These are phyloP conservation scores for Botrytis cinerea DNA, from an alignment of 2,329 filamentous ascomycete species.

Conservation along the genomic window DNA sequence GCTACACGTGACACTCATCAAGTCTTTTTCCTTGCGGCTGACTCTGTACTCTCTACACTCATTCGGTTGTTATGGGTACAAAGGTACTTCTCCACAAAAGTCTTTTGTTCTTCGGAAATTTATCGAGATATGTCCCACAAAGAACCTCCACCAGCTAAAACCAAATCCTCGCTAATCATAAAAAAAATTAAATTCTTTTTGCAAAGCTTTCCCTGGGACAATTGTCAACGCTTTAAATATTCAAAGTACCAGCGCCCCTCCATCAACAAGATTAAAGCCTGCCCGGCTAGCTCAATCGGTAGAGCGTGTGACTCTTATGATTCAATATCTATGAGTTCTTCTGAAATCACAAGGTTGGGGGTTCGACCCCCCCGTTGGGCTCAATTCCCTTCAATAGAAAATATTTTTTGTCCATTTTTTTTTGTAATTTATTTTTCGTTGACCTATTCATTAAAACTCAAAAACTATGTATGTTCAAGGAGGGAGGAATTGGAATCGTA, in stretches of 20 bases:
- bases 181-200: neutral
- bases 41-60: neutral
- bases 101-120: neutral
- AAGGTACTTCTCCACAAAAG: neutral
- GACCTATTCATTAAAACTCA: neutral
- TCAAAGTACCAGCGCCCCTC: too few species aligned
- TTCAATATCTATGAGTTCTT: constrained; percentile 8
- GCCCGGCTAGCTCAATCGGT: constrained; percentile 41
- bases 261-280: neutral
- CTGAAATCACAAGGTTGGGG: constrained; percentile 18
- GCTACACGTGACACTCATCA: neutral
- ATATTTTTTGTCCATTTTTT: neutral
- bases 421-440: neutral
- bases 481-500: neutral
- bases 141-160: neutral
- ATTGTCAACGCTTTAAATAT: rapidly evolving
- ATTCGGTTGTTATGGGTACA: neutral
- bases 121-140: neutral
- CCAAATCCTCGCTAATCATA: neutral
- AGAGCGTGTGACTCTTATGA: constrained; percentile 40
- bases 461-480: neutral
- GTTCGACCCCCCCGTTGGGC: constrained; percentile 19
- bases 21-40: neutral
- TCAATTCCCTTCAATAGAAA: neutral
- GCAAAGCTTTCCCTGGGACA: too few species aligned